A percentile compares a stretch with the other conserved stretches of the same genome.
Evolutionary conservation across 2,329 filamentous ascomycete species (phyloP).

Genomic region (Cadophora gregata): DNA sequence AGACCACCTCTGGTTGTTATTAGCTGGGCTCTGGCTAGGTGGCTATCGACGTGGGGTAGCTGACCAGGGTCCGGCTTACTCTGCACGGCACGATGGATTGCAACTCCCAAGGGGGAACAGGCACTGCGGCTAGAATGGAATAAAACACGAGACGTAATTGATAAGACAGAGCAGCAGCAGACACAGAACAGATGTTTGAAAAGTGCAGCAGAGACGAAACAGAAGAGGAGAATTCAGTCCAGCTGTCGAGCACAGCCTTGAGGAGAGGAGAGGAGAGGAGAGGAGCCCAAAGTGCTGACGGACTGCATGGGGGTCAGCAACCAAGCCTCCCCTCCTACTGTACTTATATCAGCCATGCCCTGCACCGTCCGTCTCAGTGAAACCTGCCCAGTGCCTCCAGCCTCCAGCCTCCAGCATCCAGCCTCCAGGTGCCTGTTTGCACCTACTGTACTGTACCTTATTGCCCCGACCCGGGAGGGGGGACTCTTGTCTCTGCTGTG

Average conservation of each 20-base stretch:
- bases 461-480: too few species aligned
- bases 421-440: not conserved
- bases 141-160: too few species aligned
- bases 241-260: conserved; percentile 24
- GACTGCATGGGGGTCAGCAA: conserved; percentile 18
- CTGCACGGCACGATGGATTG: conserved; percentile 16
- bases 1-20: conserved; percentile 27
- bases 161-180: too few species aligned
- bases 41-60: conserved; percentile 29
- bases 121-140: too few species aligned
- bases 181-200: not conserved
- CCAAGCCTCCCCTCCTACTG: conserved; percentile 18
- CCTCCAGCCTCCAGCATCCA: too few species aligned
- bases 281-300: not conserved
- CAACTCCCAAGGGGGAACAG: not conserved
- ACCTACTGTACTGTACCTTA: too few species aligned
- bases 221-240: conserved; percentile 9
- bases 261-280: too few species aligned
- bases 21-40: conserved; percentile 15
- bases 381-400: conserved; percentile 7
- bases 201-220: not conserved
- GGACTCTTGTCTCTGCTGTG: not conserved
- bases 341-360: conserved; percentile 25
- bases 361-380: conserved; percentile 1
- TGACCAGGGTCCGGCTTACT: conserved; percentile 33